These are phyloP conservation scores for Chalciporus sp. DNA, from an alignment of 1,284 basidiomycete genomes.

Conservation along the genomic window DNA sequence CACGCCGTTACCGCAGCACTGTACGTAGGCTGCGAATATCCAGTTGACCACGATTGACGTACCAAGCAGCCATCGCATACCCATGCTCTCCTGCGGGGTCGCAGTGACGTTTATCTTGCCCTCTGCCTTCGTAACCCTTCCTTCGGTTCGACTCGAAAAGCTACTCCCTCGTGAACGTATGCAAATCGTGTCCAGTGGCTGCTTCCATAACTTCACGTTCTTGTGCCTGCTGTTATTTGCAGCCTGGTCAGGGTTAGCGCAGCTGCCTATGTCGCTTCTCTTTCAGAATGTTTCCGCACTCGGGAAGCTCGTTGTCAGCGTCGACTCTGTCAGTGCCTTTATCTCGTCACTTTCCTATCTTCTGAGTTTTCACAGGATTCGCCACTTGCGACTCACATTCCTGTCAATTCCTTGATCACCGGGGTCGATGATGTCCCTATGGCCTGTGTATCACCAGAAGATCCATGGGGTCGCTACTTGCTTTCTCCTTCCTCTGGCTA, in stretches of 20 bases:
- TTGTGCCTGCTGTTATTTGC: slow-evolving; percentile 42
- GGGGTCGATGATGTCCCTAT: slow-evolving; percentile 58
- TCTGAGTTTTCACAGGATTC: slow-evolving; percentile 49
- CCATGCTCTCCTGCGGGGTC: slow-evolving; percentile 58
- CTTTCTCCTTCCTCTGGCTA: slow-evolving; percentile 20
- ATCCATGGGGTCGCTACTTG: slow-evolving; percentile 55
- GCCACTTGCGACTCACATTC: slow-evolving; percentile 52
- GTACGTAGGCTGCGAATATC: slow-evolving; percentile 41
- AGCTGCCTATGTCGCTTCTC: slow-evolving; percentile 37
- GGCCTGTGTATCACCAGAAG: slow-evolving; percentile 22
- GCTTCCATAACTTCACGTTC: slow-evolving; percentile 67
- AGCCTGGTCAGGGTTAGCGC: slow-evolving; percentile 33
- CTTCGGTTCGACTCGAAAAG: slow-evolving; percentile 42
- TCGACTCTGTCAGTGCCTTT: slow-evolving; percentile 47
- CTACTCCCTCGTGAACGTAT: slow-evolving; percentile 46
- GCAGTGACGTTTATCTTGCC: slow-evolving; percentile 61
- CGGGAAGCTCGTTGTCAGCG: slow-evolving; percentile 53
- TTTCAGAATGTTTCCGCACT: slow-evolving; percentile 52
- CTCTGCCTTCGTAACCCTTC: slow-evolving; percentile 69
- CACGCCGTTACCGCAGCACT: slow-evolving; percentile 69
- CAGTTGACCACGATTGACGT: slow-evolving; percentile 2
- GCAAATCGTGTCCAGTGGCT: slow-evolving; percentile 64
- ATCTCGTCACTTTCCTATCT: background rate
- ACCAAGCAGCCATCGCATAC: slow-evolving; percentile 40
- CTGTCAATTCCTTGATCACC: slow-evolving; percentile 54